Conservation (phyloP, 495 filamentous ascomycete species). For the Lophiotrema nucula region DNA sequence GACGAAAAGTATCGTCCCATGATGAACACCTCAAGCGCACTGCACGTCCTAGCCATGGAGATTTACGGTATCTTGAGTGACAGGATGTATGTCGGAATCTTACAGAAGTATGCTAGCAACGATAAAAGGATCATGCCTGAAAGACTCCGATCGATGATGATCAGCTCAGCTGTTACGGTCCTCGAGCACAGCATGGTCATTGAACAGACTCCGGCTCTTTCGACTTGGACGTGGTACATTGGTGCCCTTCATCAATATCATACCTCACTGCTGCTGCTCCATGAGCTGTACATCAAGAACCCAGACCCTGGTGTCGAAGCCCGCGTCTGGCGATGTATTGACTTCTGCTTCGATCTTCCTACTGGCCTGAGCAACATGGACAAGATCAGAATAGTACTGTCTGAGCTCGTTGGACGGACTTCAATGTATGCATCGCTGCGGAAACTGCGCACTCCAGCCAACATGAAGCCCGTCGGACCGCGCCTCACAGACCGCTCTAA, state of each 20-base stretch:
- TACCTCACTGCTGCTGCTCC: slow-evolving; percentile 46
- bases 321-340: slow-evolving; percentile 67
- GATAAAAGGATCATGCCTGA: slow-evolving; percentile 53
- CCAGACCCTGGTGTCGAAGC: slow-evolving; percentile 51
- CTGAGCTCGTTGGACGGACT: slow-evolving; percentile 43
- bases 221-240: slow-evolving; percentile 47
- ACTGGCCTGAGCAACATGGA: slow-evolving; percentile 43
- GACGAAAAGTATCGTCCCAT: slow-evolving; percentile 58
- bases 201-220: slow-evolving; percentile 54
- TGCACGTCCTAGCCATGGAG: slow-evolving; percentile 58
- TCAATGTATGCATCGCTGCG: slow-evolving; percentile 42
- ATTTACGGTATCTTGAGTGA: slow-evolving; percentile 62
- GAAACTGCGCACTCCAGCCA: slow-evolving; percentile 40
- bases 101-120: slow-evolving; percentile 56
- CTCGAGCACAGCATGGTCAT: slow-evolving; percentile 61
- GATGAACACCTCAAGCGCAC: slow-evolving; percentile 54
- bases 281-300: slow-evolving; percentile 52
- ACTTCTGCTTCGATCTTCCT: slow-evolving; percentile 67
- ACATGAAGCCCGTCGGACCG: slow-evolving; percentile 24
- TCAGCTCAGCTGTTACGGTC: slow-evolving; percentile 52
- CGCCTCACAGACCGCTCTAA: neutral
- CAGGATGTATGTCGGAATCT: slow-evolving; percentile 61
- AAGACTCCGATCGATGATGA: slow-evolving; percentile 49
- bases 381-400: slow-evolving; percentile 46
- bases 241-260: slow-evolving; percentile 51